Evolutionary conservation across 2,329 filamentous ascomycete genomes (phyloP).

Genomic region (Neonectria neomacrospora): DNA sequence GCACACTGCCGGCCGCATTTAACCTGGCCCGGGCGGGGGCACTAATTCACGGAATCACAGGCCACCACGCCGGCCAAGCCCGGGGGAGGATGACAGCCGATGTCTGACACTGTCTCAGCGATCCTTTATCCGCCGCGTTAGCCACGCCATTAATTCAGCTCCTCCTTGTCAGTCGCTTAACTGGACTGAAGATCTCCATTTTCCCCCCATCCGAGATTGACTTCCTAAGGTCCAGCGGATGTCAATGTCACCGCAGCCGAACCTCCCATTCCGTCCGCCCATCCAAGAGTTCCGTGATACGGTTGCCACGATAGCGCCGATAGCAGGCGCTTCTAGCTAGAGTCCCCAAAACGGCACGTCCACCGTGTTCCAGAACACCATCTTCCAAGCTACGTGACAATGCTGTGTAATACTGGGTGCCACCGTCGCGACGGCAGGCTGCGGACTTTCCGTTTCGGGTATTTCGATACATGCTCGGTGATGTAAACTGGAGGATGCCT

Average conservation of each 20-base stretch:
- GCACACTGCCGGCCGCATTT: conserved; percentile 15
- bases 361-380: conserved; percentile 1
- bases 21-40: conserved; percentile 21
- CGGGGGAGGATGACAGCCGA: neutral
- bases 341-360: conserved; percentile 8
- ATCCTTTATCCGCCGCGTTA: conserved; percentile 9
- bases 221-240: conserved; percentile 4
- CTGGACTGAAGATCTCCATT: neutral
- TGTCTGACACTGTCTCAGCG: neutral
- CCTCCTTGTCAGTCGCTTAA: neutral
- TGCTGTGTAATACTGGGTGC: neutral
- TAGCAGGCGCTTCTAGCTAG: neutral
- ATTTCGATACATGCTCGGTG: conserved; percentile 17
- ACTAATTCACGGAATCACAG: conserved; percentile 9
- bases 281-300: neutral
- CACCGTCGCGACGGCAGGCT: neutral
- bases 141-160: conserved; percentile 14
- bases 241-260: neutral
- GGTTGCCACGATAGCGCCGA: neutral
- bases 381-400: conserved; percentile 15
- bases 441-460: conserved; percentile 25
- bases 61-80: conserved; percentile 6
- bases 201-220: conserved; percentile 6
- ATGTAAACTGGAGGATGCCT: conserved; percentile 25
- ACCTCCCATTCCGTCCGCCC: conserved; percentile 2